phyloP scores from a whole-genome alignment of 2,329 filamentous ascomycete species.

The Metarhizium brunneum region DNA sequence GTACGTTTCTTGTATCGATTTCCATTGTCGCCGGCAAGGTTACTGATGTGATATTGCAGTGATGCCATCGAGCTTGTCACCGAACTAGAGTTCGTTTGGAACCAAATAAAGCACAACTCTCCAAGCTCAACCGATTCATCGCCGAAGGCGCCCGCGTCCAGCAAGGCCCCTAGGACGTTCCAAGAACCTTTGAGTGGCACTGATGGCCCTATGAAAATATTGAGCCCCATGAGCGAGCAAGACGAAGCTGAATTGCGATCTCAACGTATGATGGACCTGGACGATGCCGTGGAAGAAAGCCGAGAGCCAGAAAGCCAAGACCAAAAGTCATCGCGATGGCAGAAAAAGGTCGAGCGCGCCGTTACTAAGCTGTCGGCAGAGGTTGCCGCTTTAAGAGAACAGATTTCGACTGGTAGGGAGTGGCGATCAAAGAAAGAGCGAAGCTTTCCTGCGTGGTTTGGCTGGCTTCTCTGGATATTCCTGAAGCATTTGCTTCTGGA shows the following conservation, averaged over 20 bases:
- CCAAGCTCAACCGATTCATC: conserved; percentile 53
- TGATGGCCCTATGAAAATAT: conserved; percentile 54
- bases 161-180: conserved; percentile 30
- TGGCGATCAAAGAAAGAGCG: conserved; percentile 57
- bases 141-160: conserved; percentile 33
- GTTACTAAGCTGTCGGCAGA: conserved; percentile 87
- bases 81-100: conserved; percentile 99
- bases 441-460: conserved; percentile 58
- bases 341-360: conserved; percentile 72
- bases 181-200: conserved; percentile 38
- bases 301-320: conserved; percentile 18
- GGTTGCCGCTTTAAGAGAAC: conserved; percentile 83
- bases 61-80: conserved; percentile 81
- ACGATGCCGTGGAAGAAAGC: conserved; percentile 33
- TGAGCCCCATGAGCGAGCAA: conserved; percentile 80
- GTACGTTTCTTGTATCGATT: conserved; percentile 32
- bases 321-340: conserved; percentile 54
- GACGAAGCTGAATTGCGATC: conserved; percentile 56
- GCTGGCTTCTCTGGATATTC: conserved; percentile 59
- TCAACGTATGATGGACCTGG: conserved; percentile 36
- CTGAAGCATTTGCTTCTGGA: conserved; percentile 70
- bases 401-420: conserved; percentile 69
- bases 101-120: conserved; percentile 86
- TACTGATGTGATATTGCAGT: conserved; percentile 21
- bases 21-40: neutral